These are phyloP conservation scores for Ophiosphaerella herpotricha DNA, from an alignment of 2,329 filamentous ascomycete species.

Conservation along the genomic window DNA sequence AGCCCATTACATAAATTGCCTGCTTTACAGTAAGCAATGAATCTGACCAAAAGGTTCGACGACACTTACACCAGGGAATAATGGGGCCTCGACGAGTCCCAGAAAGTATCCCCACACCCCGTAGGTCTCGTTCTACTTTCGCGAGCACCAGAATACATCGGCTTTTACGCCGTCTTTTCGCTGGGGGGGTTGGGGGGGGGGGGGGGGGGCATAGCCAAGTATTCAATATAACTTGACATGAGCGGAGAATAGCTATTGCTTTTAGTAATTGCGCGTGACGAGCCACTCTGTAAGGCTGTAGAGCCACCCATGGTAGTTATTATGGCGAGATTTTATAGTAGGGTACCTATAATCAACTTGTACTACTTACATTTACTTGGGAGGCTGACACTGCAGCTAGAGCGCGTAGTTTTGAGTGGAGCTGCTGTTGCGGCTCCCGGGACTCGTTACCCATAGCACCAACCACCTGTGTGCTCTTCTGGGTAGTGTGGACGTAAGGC, in stretches of 20 bases:
- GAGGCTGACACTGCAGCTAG: neutral
- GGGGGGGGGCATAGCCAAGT: no score
- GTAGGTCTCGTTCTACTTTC: no score
- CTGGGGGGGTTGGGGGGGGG: no score
- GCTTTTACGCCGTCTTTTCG: no score
- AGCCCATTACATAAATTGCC: slow-evolving; percentile 2
- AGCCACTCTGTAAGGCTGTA: neutral
- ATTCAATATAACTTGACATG: no score
- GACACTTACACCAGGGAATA: slow-evolving; percentile 21
- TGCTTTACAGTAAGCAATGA: slow-evolving; percentile 54
- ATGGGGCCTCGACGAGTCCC: slow-evolving; percentile 4
- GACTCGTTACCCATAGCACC: neutral
- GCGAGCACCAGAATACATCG: no score
- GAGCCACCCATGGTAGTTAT: neutral
- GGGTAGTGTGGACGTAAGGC: neutral
- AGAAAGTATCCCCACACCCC: neutral
- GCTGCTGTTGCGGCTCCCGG: neutral
- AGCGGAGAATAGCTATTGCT: no score
- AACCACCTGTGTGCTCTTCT: neutral
- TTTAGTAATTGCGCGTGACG: no score
- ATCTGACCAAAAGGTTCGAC: neutral
- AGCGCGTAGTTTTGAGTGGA: neutral
- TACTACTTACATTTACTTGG: neutral
- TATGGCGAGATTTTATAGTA: no score
- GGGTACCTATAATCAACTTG: no score